phyloP scores from a whole-genome alignment of 768 basidiomycete genomes.

The Serendipita indica region DNA sequence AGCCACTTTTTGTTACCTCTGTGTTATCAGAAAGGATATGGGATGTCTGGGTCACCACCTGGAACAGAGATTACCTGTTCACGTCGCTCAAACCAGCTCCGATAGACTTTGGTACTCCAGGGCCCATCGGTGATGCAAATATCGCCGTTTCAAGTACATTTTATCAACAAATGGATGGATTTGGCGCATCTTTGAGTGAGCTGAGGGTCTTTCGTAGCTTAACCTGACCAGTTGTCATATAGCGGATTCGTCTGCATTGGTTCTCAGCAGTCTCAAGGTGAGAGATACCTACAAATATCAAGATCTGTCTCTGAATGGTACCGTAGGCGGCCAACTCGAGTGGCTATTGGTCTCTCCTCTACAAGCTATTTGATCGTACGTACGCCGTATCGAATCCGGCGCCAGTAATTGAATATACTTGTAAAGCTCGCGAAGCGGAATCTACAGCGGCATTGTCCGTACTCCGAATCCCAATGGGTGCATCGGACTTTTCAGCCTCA shows the following conservation, averaged over 20 bases:
- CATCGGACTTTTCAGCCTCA: constrained; percentile 52
- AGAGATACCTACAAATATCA: background rate
- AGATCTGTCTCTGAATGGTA: background rate
- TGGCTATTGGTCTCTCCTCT: constrained; percentile 45
- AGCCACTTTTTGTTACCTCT: no score
- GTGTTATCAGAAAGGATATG: no score
- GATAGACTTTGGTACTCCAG: constrained; percentile 46
- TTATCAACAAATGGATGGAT: constrained; percentile 53
- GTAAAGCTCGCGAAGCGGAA: constrained; percentile 38
- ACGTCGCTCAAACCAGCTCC: constrained; percentile 19
- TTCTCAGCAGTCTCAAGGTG: constrained; percentile 53
- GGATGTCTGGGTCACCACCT: constrained; percentile 4
- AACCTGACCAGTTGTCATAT: constrained; percentile 9
- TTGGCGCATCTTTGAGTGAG: constrained; percentile 51
- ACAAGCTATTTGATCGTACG: constrained; percentile 40
- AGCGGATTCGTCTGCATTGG: constrained; percentile 60
- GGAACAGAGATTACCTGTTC: background rate
- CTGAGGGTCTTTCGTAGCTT: constrained; percentile 7
- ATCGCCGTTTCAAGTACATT: constrained; percentile 41
- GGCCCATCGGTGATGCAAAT: constrained; percentile 41
- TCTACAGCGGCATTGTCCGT: constrained; percentile 54
- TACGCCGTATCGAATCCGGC: background rate
- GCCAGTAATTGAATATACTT: background rate
- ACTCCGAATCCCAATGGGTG: constrained; percentile 54
- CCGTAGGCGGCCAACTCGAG: constrained; percentile 33